Evolutionary conservation across 495 filamentous ascomycete genomes (phyloP), one percentile per base, ranked within the genome.

Genomic region (Penicillium nucicola): DNA sequence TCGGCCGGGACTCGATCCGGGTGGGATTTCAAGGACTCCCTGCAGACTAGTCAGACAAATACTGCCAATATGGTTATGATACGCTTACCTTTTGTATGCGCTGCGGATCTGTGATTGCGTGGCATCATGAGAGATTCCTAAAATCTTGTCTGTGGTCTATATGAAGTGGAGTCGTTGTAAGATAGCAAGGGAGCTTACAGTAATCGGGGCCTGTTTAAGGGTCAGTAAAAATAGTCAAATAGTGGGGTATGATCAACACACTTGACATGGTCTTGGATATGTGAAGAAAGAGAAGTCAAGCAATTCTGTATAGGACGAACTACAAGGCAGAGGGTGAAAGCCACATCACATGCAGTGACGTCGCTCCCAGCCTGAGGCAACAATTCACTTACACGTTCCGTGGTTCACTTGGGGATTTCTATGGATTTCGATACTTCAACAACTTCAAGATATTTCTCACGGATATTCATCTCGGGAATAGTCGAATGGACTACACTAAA

Each of bases 11-110:
- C 89, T 42, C 93, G 86, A 67, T 98, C 93, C 3, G 93, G 93
- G 71, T 98, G 93, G 52, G 87, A 88, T 69, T 92, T 93, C 19
- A 98, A 81, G 12, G 93, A 95, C 62, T 90, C 89, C 68, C 91
- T 96, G 60, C 8, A 31, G 13, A 19, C 10, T 28, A 30, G 31
- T 46, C 55, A 45, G 55, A 36, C 39, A 14, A 36, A 15, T 3
- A 41, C 15, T 52, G 19, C 8, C 14, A 2, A 52, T 42, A 35
- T 40, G 39, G 46, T 11, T 25, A 12, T 33, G 13, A 9, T 33
- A n/a, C 4, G 4, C 61, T 30, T 55, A 91, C 88, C 85, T 84
- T 69, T 98, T 98, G 72, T 97, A 98, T 44, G 91, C 93, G 75
- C 85, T 89, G 55, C 95, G 89, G 63, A 98, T 90, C 62, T 98